A percentile compares a stretch with the other conserved stretches of the same genome.
phyloP scores from a whole-genome alignment of 2,329 filamentous ascomycete species.

The Rhinocladiella mackenziei region DNA sequence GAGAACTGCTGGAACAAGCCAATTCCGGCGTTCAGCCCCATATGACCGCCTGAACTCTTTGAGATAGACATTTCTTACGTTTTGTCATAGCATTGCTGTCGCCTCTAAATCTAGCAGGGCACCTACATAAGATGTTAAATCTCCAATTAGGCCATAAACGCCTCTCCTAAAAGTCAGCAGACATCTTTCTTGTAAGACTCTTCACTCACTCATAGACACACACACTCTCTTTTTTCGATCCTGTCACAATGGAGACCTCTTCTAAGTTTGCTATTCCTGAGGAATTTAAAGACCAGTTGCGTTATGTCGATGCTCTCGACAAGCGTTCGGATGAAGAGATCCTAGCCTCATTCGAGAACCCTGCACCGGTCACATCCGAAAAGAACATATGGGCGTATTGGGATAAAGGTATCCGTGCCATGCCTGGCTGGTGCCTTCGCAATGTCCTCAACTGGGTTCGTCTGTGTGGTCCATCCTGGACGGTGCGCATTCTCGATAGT shows the following conservation, averaged over 20 bases:
- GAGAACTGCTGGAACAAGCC: too few relatives aligned
- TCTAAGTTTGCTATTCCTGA: slow-evolving; percentile 21
- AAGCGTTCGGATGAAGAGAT: slow-evolving; percentile 20
- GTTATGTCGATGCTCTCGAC: slow-evolving; percentile 9
- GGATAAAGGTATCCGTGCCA: slow-evolving; percentile 48
- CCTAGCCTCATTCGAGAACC: slow-evolving; percentile 12
- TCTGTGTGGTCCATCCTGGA: slow-evolving; percentile 51
- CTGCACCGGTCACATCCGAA: slow-evolving; percentile 18
- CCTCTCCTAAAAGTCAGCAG: too few relatives aligned
- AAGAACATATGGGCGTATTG: slow-evolving; percentile 60
- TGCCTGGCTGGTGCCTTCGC: slow-evolving; percentile 52
- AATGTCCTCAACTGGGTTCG: slow-evolving; percentile 54
- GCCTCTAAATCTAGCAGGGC: too few relatives aligned
- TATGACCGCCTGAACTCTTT: too few relatives aligned
- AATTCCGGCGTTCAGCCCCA: too few relatives aligned
- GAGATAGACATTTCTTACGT: too few relatives aligned
- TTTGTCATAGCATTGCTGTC: too few relatives aligned
- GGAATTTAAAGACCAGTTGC: slow-evolving; percentile 17
- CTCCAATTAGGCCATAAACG: too few relatives aligned
- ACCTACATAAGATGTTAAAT: too few relatives aligned
- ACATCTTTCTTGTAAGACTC: too few relatives aligned
- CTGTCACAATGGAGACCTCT: slow-evolving; percentile 6
- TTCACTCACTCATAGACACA: too few relatives aligned
- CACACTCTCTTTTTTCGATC: too few relatives aligned
- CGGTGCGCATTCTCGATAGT: slow-evolving; percentile 50